phyloP scores from a whole-genome alignment of 805 yeast genomes.

The Pichia paraexigua region DNA sequence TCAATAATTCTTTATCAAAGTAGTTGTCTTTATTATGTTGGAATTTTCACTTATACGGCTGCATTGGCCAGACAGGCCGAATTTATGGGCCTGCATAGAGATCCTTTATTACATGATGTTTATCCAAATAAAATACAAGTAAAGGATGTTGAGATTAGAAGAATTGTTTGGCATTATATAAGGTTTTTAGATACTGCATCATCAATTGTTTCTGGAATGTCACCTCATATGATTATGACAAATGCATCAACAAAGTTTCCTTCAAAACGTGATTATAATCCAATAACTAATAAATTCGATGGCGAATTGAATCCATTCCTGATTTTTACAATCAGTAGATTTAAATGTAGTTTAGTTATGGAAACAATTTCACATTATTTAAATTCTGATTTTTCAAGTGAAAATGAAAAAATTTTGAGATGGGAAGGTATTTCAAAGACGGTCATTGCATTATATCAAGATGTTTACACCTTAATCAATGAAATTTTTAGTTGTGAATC shows the following conservation, averaged over 20 bases:
- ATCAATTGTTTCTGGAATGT: conserved; percentile 12
- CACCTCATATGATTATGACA: conserved; percentile 15
- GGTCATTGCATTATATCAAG: conserved; percentile 11
- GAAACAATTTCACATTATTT: conserved; percentile 12
- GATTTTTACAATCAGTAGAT: conserved; percentile 9
- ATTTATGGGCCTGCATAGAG: conserved; percentile 14
- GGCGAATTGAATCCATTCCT: conserved; percentile 14
- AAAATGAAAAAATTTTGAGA: conserved; percentile 5
- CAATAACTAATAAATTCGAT: conserved; percentile 8
- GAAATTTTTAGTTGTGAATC: conserved; percentile 10
- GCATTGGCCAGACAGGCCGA: conserved; percentile 12
- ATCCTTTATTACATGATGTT: conserved; percentile 11
- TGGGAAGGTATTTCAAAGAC: conserved; percentile 7
- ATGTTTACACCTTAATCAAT: conserved; percentile 3
- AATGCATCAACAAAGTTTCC: conserved; percentile 13
- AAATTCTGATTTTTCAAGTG: conserved; percentile 11
- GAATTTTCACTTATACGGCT: conserved; percentile 11
- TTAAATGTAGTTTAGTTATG: conserved; percentile 13
- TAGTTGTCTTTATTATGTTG: conserved; percentile 10
- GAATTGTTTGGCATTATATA: conserved; percentile 11
- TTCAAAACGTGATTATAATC: conserved; percentile 10
- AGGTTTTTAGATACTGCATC: conserved; percentile 13
- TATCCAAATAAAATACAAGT: conserved; percentile 3
- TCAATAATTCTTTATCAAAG: conserved; percentile 9
- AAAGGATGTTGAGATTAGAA: conserved; percentile 9